phyloP scores from a whole-genome alignment of 768 basidiomycete species.

The Tylopilus sp. region DNA sequence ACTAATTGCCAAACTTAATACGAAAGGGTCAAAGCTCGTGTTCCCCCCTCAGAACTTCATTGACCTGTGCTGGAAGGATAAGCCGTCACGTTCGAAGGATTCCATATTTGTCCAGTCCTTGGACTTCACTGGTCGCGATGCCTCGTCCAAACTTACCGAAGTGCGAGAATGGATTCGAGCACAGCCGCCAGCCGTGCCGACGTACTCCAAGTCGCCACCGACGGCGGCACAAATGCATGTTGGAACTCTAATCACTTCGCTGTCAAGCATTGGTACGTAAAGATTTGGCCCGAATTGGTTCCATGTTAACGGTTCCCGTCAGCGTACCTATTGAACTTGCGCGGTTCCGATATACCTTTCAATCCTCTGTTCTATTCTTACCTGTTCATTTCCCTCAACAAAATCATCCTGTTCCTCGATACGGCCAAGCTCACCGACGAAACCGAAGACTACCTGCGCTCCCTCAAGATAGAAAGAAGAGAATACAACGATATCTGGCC shows the following conservation, averaged over 20 bases:
- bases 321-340: constrained; percentile 87
- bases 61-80: constrained; percentile 78
- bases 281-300: background rate
- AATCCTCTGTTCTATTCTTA: constrained; percentile 93
- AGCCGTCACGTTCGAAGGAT: constrained; percentile 65
- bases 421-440: constrained; percentile 56
- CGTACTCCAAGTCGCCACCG: constrained; percentile 61
- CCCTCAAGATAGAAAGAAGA: constrained; percentile 52
- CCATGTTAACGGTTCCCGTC: constrained; percentile 9
- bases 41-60: constrained; percentile 83
- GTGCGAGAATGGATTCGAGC: constrained; percentile 66
- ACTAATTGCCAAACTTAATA: constrained; percentile 53
- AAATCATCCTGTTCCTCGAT: constrained; percentile 77
- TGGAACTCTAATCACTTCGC: constrained; percentile 62
- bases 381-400: constrained; percentile 63
- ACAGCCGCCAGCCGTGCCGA: constrained; percentile 56
- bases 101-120: constrained; percentile 64
- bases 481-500: constrained; percentile 80
- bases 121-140: constrained; percentile 68
- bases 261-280: constrained; percentile 66
- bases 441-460: constrained; percentile 54
- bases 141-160: constrained; percentile 64
- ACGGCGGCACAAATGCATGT: constrained; percentile 61
- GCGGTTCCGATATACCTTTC: constrained; percentile 87
- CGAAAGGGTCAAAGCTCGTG: constrained; percentile 60